These are phyloP conservation scores for Penicillium dipodomyicola DNA, from an alignment of 495 filamentous ascomycete genomes.

Conservation along the genomic window DNA sequence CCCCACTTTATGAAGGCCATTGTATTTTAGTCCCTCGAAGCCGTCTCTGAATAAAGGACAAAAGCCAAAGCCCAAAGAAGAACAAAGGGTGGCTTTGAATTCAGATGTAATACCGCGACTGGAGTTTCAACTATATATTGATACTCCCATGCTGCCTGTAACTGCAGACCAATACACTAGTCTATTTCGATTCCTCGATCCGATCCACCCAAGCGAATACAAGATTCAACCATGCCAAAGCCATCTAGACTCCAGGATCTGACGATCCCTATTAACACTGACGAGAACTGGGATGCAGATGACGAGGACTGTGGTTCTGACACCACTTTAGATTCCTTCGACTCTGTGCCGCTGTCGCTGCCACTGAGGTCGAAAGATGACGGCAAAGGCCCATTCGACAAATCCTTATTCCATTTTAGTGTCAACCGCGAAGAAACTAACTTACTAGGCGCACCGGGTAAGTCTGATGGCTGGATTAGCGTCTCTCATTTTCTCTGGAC, in stretches of 20 bases:
- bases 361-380: neutral
- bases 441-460: neutral
- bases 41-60: neutral
- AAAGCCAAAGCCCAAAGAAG: neutral
- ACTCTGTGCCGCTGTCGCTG: neutral
- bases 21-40: neutral
- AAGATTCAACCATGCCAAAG: neutral
- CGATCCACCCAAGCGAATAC: neutral
- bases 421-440: neutral
- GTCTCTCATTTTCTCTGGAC: constrained; percentile 6
- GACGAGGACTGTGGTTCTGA: neutral
- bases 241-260: neutral
- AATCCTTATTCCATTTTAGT: neutral
- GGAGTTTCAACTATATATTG: neutral
- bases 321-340: neutral
- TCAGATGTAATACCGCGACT: neutral
- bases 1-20: neutral
- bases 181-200: neutral
- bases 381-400: too few relatives aligned
- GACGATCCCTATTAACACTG: neutral
- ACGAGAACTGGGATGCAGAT: constrained; percentile 4
- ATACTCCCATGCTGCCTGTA: too few relatives aligned
- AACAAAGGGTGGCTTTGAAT: neutral
- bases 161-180: neutral
- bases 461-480: constrained; percentile 5